phyloP scores from a whole-genome alignment of 1,284 basidiomycete genomes.

The Cutaneotrichosporon sp. region DNA sequence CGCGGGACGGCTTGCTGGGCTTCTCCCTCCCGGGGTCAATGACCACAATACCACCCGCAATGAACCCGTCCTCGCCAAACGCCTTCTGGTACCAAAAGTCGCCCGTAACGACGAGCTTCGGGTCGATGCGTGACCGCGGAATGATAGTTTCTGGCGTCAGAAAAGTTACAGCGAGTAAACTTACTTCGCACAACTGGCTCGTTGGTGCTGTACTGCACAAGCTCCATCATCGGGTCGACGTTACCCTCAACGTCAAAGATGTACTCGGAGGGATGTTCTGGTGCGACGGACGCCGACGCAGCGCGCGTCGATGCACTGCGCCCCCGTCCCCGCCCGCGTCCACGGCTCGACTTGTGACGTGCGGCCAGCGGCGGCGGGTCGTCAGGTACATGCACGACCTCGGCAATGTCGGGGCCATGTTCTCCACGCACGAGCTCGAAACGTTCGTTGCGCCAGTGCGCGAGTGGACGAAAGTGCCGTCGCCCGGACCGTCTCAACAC shows the following conservation, averaged over 20 bases:
- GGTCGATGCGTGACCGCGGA: constrained; percentile 56
- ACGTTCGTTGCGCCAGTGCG: constrained; percentile 90
- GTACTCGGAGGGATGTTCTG: neutral
- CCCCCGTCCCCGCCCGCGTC: neutral
- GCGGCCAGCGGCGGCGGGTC: neutral
- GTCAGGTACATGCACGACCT: constrained; percentile 54
- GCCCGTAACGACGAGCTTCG: constrained; percentile 50
- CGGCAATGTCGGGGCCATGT: constrained; percentile 71
- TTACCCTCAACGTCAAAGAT: constrained; percentile 71
- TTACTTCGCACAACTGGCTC: constrained; percentile 64
- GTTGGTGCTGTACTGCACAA: constrained; percentile 63
- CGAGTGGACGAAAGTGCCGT: constrained; percentile 68
- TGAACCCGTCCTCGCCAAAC: constrained; percentile 87
- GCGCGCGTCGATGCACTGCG: neutral
- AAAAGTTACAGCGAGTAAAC: constrained; percentile 37
- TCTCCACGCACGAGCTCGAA: constrained; percentile 64
- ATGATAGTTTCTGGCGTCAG: constrained; percentile 19
- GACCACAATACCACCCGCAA: constrained; percentile 82
- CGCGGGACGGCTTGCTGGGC: constrained; percentile 80
- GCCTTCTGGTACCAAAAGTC: constrained; percentile 86
- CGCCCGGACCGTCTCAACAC: constrained; percentile 65
- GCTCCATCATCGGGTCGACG: constrained; percentile 62
- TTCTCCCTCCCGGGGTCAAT: constrained; percentile 60
- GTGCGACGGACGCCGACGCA: constrained; percentile 39
- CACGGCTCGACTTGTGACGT: neutral